Percentiles rank a stretch among this genome's conserved stretches.
phyloP scores from a whole-genome alignment of 2,329 filamentous ascomycete genomes.

The Graphiopsis chlorocephala region DNA sequence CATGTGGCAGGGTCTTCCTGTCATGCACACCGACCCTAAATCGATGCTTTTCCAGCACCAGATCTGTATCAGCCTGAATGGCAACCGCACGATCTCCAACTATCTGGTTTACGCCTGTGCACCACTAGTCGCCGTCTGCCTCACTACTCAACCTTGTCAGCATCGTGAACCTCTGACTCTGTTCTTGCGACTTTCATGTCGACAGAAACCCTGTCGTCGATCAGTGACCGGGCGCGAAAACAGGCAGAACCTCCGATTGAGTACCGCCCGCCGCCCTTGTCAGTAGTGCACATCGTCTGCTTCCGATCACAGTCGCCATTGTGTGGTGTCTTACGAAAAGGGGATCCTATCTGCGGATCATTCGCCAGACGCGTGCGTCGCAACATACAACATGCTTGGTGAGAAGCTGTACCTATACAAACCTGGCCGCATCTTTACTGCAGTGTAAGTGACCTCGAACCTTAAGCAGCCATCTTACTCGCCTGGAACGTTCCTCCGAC shows the following conservation, averaged over 20 bases:
- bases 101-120: background rate
- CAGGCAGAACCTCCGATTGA: slow-evolving; percentile 33
- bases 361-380: slow-evolving; percentile 3
- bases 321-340: slow-evolving; percentile 27
- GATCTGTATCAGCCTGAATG: slow-evolving; percentile 4
- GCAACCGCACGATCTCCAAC: slow-evolving; percentile 1
- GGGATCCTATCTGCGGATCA: slow-evolving; percentile 14
- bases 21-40: background rate
- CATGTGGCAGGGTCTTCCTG: background rate
- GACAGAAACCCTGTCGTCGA: slow-evolving; percentile 12
- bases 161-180: slow-evolving; percentile 7
- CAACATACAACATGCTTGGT: slow-evolving; percentile 19
- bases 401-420: slow-evolving; percentile 17
- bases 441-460: slow-evolving; percentile 16
- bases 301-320: slow-evolving; percentile 25
- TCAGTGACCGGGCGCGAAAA: slow-evolving; percentile 19
- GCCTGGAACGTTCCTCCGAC: slow-evolving; percentile 9
- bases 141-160: slow-evolving; percentile 4
- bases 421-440: slow-evolving; percentile 15
- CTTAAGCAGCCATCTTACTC: slow-evolving; percentile 4
- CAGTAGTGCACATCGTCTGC: slow-evolving; percentile 25
- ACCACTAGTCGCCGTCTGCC: background rate
- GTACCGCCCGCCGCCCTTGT: slow-evolving; percentile 28
- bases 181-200: background rate
- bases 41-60: background rate